Percentiles rank a stretch among this genome's conserved stretches.
These are phyloP conservation scores for Tuber umbilicatum DNA, from an alignment of 495 filamentous ascomycete species.

Conservation along the genomic window DNA sequence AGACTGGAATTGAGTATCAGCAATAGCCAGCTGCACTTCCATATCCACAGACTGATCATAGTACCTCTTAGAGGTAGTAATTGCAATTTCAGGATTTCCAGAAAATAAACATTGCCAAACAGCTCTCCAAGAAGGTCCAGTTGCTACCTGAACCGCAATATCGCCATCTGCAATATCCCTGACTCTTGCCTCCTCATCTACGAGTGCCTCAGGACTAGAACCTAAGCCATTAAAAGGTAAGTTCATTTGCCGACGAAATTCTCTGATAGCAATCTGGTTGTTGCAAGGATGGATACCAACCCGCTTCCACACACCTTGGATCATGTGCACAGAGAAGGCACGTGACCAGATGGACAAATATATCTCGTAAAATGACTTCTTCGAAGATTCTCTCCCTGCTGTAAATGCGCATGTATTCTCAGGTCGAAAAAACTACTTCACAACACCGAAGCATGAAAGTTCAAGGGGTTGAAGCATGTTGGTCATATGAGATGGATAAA, in stretches of 20 bases:
- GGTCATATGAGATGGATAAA: not conserved
- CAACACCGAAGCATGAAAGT: not conserved
- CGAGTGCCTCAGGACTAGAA: too few relatives aligned
- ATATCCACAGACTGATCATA: not conserved
- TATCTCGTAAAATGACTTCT: not conserved
- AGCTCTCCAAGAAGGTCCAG: not conserved
- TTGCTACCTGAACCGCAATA: not conserved
- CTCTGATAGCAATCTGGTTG: not conserved
- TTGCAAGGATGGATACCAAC: not conserved
- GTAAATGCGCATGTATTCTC: not conserved
- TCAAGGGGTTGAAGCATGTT: not conserved
- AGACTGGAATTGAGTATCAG: not conserved
- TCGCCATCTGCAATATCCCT: not conserved
- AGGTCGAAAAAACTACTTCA: not conserved
- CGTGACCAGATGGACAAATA: not conserved
- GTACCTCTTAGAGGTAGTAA: not conserved
- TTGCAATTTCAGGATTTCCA: not conserved
- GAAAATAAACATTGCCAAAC: not conserved
- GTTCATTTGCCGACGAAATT: not conserved
- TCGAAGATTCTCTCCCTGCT: not conserved
- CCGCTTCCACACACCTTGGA: not conserved
- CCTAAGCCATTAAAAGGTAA: not conserved
- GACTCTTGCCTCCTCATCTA: not conserved
- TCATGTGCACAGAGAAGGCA: not conserved
- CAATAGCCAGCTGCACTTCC: not conserved